A percentile compares a stretch with the other conserved stretches of the same genome.
phyloP scores from a whole-genome alignment of 2,329 filamentous ascomycete genomes.

The Aurifilum marmelostoma region DNA sequence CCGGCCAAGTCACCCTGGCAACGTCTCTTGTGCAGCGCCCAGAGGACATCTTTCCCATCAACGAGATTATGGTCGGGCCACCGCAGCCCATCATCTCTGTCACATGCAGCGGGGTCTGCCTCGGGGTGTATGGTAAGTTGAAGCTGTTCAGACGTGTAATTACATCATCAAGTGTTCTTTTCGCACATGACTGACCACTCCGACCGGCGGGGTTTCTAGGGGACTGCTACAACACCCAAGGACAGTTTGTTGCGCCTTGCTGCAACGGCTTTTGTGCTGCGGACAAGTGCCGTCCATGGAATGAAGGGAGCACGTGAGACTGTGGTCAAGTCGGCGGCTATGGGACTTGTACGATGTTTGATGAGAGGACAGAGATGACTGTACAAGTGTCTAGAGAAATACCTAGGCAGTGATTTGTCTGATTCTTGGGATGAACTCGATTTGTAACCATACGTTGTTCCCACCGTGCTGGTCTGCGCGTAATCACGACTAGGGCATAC shows the following conservation, averaged over 20 bases:
- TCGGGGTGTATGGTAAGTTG: constrained; percentile 22
- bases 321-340: too few species aligned
- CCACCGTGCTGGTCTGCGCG: too few species aligned
- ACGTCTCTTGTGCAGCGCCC: constrained; percentile 18
- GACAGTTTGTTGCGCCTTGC: constrained; percentile 11
- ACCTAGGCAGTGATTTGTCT: too few species aligned
- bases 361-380: neutral
- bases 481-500: too few species aligned
- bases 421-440: too few species aligned
- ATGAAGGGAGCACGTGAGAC: neutral
- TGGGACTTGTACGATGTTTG: neutral
- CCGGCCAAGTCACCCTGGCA: constrained; percentile 2
- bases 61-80: constrained; percentile 21
- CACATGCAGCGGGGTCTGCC: constrained; percentile 15
- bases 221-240: constrained; percentile 12
- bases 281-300: constrained; percentile 20
- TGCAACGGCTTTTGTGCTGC: constrained; percentile 29
- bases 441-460: too few species aligned
- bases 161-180: neutral
- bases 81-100: constrained; percentile 23
- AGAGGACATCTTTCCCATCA: constrained; percentile 23
- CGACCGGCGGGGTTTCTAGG: neutral
- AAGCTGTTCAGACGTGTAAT: neutral
- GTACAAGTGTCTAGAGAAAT: too few species aligned
- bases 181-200: constrained; percentile 1